Percentiles rank a stretch among this genome's conserved stretches.
Evolutionary conservation across 257 asterid genomes (phyloP).

Genomic region (Solanum clarkiae): DNA sequence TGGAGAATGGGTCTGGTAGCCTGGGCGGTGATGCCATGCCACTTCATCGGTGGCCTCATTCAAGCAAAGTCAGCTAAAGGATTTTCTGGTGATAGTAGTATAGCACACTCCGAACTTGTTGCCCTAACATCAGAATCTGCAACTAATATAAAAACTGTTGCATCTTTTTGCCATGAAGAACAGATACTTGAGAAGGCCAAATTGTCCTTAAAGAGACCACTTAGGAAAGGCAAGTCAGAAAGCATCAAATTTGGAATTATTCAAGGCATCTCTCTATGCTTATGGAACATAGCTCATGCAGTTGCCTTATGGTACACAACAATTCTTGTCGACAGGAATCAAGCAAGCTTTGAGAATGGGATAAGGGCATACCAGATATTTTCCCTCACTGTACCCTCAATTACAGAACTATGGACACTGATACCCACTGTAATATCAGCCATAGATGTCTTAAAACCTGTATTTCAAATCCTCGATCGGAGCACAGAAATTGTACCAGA

Average conservation of each 20-base stretch:
- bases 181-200: slow-evolving; percentile 47
- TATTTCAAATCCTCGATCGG: slow-evolving; percentile 53
- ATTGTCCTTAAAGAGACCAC: slow-evolving; percentile 29
- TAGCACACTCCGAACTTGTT: slow-evolving; percentile 53
- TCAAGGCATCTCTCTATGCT: slow-evolving; percentile 65
- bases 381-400: slow-evolving; percentile 74
- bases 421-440: slow-evolving; percentile 71
- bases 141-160: slow-evolving; percentile 54
- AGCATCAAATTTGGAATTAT: slow-evolving; percentile 60
- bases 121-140: slow-evolving; percentile 72
- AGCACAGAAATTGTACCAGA: slow-evolving; percentile 54
- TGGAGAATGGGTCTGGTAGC: slow-evolving; percentile 87
- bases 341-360: slow-evolving; percentile 52
- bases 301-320: slow-evolving; percentile 76
- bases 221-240: slow-evolving; percentile 37
- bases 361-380: slow-evolving; percentile 69
- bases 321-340: slow-evolving; percentile 41
- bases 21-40: slow-evolving; percentile 91
- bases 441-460: slow-evolving; percentile 54
- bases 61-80: slow-evolving; percentile 88
- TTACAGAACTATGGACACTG: slow-evolving; percentile 74
- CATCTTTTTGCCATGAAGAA: slow-evolving; percentile 68
- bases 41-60: slow-evolving; percentile 73
- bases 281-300: slow-evolving; percentile 79
- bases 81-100: slow-evolving; percentile 41